Conservation (phyloP, 768 basidiomycete species). For the Mycena pura region DNA sequence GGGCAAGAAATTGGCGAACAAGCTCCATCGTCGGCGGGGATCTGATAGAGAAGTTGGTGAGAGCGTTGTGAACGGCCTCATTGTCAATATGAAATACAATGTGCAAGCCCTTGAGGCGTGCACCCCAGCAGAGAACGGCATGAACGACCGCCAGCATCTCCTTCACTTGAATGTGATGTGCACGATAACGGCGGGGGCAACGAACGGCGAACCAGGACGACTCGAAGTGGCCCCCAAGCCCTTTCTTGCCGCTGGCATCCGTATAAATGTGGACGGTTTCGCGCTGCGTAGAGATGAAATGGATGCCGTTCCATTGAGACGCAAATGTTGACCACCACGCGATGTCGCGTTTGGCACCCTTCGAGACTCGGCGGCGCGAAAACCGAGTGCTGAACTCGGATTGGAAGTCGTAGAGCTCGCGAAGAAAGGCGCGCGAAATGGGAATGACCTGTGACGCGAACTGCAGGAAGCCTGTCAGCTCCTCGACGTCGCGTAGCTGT, state of each 20-base stretch:
- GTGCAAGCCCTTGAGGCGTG: constrained; percentile 1
- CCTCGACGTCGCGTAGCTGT: constrained; percentile 12
- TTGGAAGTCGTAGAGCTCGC: constrained; percentile 8
- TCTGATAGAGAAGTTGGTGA: background rate
- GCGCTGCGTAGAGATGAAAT: constrained; percentile 4
- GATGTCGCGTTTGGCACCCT: constrained; percentile 28
- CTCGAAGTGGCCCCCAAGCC: constrained; percentile 29
- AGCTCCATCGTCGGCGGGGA: constrained; percentile 22
- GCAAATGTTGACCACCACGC: constrained; percentile 28
- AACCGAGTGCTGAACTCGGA: constrained; percentile 16
- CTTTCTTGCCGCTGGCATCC: constrained; percentile 34
- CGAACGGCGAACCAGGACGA: constrained; percentile 30
- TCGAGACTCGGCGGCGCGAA: constrained; percentile 27
- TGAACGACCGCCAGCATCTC: constrained; percentile 6
- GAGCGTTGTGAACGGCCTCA: background rate
- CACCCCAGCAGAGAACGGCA: background rate
- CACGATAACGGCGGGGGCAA: constrained; percentile 29
- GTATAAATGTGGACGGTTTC: constrained; percentile 29
- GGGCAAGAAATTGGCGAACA: constrained; percentile 21
- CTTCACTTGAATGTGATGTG: constrained; percentile 27
- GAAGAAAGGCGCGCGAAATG: constrained; percentile 13
- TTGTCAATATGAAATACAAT: constrained; percentile 25
- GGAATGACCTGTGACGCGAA: constrained; percentile 26
- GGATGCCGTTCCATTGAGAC: constrained; percentile 26
- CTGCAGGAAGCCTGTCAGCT: constrained; percentile 23